Percentiles rank a stretch among this genome's conserved stretches.
Conservation (phyloP, 2,329 filamentous ascomycete genomes). For the Geosmithia flava region DNA sequence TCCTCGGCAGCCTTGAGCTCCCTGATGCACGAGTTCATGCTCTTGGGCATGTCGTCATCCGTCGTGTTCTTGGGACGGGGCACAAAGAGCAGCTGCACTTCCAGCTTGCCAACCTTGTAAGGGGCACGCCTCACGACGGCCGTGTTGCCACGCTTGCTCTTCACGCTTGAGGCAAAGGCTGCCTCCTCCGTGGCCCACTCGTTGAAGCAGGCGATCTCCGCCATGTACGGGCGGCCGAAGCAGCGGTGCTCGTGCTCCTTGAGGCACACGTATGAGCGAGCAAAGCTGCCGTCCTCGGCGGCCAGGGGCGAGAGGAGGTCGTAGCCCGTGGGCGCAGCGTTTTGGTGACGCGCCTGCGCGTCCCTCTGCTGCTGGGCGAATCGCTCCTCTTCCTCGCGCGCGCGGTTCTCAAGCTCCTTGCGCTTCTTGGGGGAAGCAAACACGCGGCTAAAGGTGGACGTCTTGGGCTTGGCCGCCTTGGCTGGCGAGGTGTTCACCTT, state of each 20-base stretch:
- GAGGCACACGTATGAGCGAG: conserved; percentile 82
- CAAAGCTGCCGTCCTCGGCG: conserved; percentile 87
- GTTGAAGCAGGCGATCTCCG: conserved; percentile 92
- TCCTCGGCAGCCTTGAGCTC: conserved; percentile 88
- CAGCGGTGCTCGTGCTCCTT: conserved; percentile 84
- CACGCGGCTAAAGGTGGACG: conserved; percentile 81
- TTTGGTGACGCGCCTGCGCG: conserved; percentile 48
- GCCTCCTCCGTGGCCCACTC: conserved; percentile 92
- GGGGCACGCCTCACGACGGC: conserved; percentile 71
- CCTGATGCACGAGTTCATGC: conserved; percentile 91
- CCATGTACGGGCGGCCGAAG: conserved; percentile 76
- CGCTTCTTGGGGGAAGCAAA: conserved; percentile 94
- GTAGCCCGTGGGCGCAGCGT: conserved; percentile 61
- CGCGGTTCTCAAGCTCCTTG: conserved; percentile 79
- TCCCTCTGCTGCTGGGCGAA: conserved; percentile 51
- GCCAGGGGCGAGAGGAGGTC: conserved; percentile 79
- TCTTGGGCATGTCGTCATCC: conserved; percentile 98
- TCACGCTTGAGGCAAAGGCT: conserved; percentile 69
- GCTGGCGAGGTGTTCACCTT: conserved; percentile 40
- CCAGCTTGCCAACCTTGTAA: conserved; percentile 93
- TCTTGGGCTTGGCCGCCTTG: conserved; percentile 58
- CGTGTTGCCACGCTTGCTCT: conserved; percentile 75
- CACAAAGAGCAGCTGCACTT: conserved; percentile 88
- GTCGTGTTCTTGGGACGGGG: conserved; percentile 76
- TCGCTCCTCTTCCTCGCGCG: conserved; percentile 73